Base-by-base conservation (phyloP, 164 flowering plant species). In the Umbellularia californica region DNA sequence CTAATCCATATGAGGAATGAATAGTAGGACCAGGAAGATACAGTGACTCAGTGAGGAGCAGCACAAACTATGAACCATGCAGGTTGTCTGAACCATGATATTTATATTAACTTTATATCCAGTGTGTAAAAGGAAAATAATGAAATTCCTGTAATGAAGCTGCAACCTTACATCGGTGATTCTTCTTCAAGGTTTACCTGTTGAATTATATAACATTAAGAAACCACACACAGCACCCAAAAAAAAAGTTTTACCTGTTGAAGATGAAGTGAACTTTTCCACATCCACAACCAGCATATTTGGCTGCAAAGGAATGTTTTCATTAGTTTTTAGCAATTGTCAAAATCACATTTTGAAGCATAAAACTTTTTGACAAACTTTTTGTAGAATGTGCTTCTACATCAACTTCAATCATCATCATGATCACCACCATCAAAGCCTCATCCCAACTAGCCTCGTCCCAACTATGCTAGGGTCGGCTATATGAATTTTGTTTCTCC, bases 211-310 rank as follows among this genome's bases (percentile, higher is more conserved):
- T 30, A 30, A 30, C 35, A 30, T 30, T 30, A 30, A 30, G 35
- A 30, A 30, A 4, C 35, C 35, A 5, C 35, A 30, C 35, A 3
- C 5, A 30, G 33, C 35, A 30, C 35, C 35, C 35, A 30, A 30
- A 30, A 30, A 30, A 30, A 30, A 30, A 30, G 68, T 35, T 65
- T 79, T 80, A 93, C 97, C 98, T 83, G 78, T 70, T 67, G 82
- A 41, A 41, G 47, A 77, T n/a, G 93, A 87, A 52, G 47, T 89
- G 79, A 96, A 87, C 73, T 96, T 96, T 83, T 91, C 95, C 79
- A 96, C 71, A 83, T 96, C 98, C 81, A 92, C 92, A 77, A 96
- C 98, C 76, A 96, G 85, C 99, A 96, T 96, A 83, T 96, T 96
- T 33, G 99, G 98, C 99, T 96, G 97, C 86, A 86, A 82, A 72